These are phyloP conservation scores for Brassica juncea DNA, from an alignment of 345 rosid species.

Conservation along the genomic window DNA sequence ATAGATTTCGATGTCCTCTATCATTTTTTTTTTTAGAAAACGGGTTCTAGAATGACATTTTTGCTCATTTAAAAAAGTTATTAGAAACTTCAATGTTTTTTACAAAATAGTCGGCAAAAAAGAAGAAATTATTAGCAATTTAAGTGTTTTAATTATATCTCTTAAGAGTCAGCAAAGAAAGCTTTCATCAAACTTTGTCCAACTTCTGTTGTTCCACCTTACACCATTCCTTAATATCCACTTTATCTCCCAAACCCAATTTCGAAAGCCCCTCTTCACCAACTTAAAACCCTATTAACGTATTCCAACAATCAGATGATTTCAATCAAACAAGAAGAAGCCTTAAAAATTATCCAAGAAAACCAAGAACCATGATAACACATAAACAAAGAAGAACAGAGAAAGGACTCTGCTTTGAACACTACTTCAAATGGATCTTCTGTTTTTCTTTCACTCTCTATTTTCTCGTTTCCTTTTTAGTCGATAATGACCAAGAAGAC, in stretches of 20 bases:
- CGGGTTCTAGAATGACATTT: neutral
- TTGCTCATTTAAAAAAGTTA: neutral
- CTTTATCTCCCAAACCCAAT: slow-evolving; percentile 49
- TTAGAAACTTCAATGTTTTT: neutral
- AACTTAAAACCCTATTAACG: slow-evolving; percentile 28
- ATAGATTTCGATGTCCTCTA: neutral
- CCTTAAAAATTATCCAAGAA: slow-evolving; percentile 46
- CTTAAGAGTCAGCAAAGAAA: neutral
- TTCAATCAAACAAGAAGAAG: slow-evolving; percentile 2
- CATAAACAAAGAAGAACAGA: slow-evolving; percentile 47
- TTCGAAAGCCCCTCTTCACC: slow-evolving; percentile 46
- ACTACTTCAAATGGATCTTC: slow-evolving; percentile 81
- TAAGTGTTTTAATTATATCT: neutral
- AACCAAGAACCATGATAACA: slow-evolving; percentile 49
- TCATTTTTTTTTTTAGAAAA: neutral
- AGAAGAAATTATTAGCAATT: neutral
- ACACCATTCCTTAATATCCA: slow-evolving; percentile 56
- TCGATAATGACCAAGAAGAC: slow-evolving; percentile 52
- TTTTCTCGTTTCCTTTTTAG: slow-evolving; percentile 66
- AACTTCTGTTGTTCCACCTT: slow-evolving; percentile 33
- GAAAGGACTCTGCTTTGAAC: slow-evolving; percentile 50
- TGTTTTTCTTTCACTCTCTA: slow-evolving; percentile 75
- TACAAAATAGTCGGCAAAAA: neutral
- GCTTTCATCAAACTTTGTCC: slow-evolving; percentile 28
- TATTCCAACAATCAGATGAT: slow-evolving; percentile 14